A percentile compares a stretch with the other conserved stretches of the same genome.
These are phyloP conservation scores for Actinomortierella wolfii DNA, from an alignment of 371 early-diverging fungal species.

Conservation along the genomic window DNA sequence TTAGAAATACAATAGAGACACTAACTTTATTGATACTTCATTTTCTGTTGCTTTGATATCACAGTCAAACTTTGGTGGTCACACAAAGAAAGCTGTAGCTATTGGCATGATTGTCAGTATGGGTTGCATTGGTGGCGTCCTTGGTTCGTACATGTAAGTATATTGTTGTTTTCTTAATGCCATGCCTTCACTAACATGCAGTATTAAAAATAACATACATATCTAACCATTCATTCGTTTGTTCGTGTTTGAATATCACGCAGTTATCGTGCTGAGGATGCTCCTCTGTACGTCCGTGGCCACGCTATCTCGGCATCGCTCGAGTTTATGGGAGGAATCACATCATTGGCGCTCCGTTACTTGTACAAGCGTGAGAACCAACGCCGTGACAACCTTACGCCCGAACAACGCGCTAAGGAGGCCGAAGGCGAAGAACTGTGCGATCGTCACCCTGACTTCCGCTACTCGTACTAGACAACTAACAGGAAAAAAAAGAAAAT, in stretches of 20 bases:
- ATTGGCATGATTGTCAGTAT: conserved; percentile 62
- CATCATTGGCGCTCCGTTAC: conserved; percentile 51
- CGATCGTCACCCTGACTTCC: conserved; percentile 65
- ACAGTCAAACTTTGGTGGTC: conserved; percentile 67
- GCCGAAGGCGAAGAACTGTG: conserved; percentile 54
- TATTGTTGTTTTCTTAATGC: too few species aligned
- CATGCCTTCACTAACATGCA: conserved; percentile 62
- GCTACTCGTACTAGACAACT: conserved; percentile 54
- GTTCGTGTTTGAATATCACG: too few species aligned
- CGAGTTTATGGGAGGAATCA: conserved; percentile 39
- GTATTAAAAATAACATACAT: conserved; percentile 54
- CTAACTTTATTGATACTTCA: too few species aligned
- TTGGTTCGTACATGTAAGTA: conserved; percentile 56
- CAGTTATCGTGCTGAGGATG: conserved; percentile 68
- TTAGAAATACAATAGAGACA: too few species aligned
- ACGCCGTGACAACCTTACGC: conserved; percentile 57
- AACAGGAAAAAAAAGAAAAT: neutral
- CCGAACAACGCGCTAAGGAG: conserved; percentile 54
- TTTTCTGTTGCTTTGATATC: too few species aligned
- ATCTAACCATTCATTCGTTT: too few species aligned
- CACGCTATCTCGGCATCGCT: conserved; percentile 48
- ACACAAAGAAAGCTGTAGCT: conserved; percentile 67
- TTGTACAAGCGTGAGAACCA: conserved; percentile 53
- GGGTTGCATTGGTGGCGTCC: conserved; percentile 70
- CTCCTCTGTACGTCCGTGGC: conserved; percentile 53